Conservation (phyloP, 2,329 filamentous ascomycete genomes). For the Hymenoscyphus linearis region DNA sequence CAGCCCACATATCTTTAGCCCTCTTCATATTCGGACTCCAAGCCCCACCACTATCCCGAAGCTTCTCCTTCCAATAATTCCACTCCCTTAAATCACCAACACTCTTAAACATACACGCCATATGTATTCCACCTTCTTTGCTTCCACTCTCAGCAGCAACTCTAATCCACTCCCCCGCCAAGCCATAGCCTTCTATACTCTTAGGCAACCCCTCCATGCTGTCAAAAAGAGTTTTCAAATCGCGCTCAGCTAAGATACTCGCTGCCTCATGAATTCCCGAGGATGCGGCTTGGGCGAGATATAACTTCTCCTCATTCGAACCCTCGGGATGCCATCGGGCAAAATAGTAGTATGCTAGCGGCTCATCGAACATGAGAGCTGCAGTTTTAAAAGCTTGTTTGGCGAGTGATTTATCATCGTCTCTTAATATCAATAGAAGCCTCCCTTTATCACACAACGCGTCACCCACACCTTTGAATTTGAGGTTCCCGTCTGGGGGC, state of each 20-base stretch:
- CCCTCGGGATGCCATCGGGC: constrained; percentile 18
- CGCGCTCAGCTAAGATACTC: constrained; percentile 27
- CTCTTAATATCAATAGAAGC: constrained; percentile 18
- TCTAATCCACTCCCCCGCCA: constrained; percentile 29
- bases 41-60: not conserved
- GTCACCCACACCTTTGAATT: constrained; percentile 26
- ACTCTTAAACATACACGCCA: constrained; percentile 24
- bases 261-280: constrained; percentile 29
- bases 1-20: not conserved
- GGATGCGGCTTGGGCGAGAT: constrained; percentile 29
- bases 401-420: constrained; percentile 13
- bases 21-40: not conserved
- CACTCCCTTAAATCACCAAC: constrained; percentile 18
- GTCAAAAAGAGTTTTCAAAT: constrained; percentile 18
- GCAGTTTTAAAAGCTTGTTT: constrained; percentile 25
- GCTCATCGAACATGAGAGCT: constrained; percentile 29
- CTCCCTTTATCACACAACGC: constrained; percentile 23
- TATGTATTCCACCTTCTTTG: constrained; percentile 27
- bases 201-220: constrained; percentile 5
- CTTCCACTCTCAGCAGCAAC: constrained; percentile 26
- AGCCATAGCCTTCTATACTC: constrained; percentile 21
- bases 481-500: constrained; percentile 13
- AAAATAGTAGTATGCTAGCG: constrained; percentile 29
- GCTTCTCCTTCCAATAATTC: constrained; percentile 23
- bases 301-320: constrained; percentile 20